phyloP scores from a whole-genome alignment of 345 rosid species.

The Lumnitzera racemosa region DNA sequence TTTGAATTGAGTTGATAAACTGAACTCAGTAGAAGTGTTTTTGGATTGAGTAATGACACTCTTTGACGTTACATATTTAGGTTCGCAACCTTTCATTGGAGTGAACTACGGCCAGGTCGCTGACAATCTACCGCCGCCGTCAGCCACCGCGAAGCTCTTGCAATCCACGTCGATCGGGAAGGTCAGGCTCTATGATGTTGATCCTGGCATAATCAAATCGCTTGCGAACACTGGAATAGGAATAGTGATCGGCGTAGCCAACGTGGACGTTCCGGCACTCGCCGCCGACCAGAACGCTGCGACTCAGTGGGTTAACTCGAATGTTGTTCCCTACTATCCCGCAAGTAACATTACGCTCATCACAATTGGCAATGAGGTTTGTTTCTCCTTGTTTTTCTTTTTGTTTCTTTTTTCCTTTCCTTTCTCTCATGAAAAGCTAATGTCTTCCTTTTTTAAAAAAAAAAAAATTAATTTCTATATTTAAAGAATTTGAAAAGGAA shows the following conservation, averaged over 20 bases:
- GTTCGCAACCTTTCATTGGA: slow-evolving; percentile 66
- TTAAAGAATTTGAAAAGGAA: too few relatives aligned
- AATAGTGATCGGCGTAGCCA: slow-evolving; percentile 67
- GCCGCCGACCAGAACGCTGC: slow-evolving; percentile 81
- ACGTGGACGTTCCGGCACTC: slow-evolving; percentile 69
- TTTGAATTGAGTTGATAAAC: background rate
- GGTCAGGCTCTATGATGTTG: slow-evolving; percentile 73
- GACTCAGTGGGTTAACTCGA: slow-evolving; percentile 60
- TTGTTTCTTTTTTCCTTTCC: background rate
- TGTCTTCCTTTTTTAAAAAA: too few relatives aligned
- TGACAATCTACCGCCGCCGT: slow-evolving; percentile 85
- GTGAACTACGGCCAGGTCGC: slow-evolving; percentile 89
- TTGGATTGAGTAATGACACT: background rate
- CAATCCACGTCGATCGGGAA: slow-evolving; percentile 63
- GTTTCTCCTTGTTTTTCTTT: background rate
- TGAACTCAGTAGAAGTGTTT: background rate
- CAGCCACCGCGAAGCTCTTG: slow-evolving; percentile 75
- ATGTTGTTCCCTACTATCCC: slow-evolving; percentile 72
- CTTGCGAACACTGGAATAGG: slow-evolving; percentile 74
- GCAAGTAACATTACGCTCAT: slow-evolving; percentile 75
- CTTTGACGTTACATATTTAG: slow-evolving; percentile 18
- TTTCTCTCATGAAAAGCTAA: too few relatives aligned
- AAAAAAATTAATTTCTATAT: too few relatives aligned
- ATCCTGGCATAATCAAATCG: slow-evolving; percentile 71
- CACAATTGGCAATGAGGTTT: slow-evolving; percentile 89